phyloP scores from a whole-genome alignment of 1,284 basidiomycete genomes.

The Microbotryum intermedium region DNA sequence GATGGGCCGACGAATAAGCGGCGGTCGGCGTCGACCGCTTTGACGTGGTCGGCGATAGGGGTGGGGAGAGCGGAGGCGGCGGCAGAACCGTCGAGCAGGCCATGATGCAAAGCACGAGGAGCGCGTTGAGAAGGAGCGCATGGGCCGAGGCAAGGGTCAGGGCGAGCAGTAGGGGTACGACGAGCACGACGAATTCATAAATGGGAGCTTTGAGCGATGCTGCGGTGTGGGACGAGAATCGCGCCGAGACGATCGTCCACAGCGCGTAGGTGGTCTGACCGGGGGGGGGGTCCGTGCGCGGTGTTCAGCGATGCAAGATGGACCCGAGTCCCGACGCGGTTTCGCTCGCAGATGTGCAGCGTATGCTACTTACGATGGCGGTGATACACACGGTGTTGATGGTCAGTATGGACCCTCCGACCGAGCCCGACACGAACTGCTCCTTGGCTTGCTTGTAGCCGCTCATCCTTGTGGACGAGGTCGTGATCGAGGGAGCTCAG shows the following conservation, averaged over 20 bases:
- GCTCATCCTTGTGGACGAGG: background rate
- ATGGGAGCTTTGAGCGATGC: constrained; percentile 21
- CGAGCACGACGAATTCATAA: constrained; percentile 57
- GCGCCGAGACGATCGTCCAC: constrained; percentile 49
- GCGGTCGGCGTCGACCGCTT: background rate
- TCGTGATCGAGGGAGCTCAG: no score
- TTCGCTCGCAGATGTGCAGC: constrained; percentile 5
- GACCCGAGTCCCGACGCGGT: background rate
- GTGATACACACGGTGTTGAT: constrained; percentile 66
- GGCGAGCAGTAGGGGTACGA: constrained; percentile 65
- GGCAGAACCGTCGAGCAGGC: background rate
- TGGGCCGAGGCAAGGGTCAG: constrained; percentile 63
- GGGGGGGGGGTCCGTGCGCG: background rate
- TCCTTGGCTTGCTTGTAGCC: constrained; percentile 76
- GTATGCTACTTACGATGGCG: constrained; percentile 54
- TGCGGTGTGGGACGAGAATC: constrained; percentile 41
- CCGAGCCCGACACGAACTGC: constrained; percentile 71
- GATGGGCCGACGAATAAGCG: background rate
- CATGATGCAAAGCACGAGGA: constrained; percentile 39
- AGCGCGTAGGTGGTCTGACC: constrained; percentile 60
- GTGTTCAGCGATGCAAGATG: background rate
- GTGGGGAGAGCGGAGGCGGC: background rate
- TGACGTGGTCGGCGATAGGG: constrained; percentile 4
- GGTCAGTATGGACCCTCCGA: constrained; percentile 64
- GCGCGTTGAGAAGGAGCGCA: constrained; percentile 49